A percentile compares a stretch with the other conserved stretches of the same genome.
Evolutionary conservation across 2,329 filamentous ascomycete genomes (phyloP).

Genomic region (Cadophora sp.): DNA sequence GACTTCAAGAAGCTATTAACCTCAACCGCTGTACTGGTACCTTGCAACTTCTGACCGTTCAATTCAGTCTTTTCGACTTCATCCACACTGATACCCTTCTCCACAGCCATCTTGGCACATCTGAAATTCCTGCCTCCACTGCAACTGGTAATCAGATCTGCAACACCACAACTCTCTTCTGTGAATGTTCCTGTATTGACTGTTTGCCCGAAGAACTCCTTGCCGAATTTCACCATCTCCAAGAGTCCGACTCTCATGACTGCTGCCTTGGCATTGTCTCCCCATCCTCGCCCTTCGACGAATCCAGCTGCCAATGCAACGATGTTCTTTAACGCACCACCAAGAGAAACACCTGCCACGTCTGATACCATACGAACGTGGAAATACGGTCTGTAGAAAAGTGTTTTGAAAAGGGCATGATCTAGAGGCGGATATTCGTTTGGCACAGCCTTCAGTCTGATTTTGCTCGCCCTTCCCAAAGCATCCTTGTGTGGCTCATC

Average conservation of each 20-base stretch:
- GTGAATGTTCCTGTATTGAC: conserved; percentile 88
- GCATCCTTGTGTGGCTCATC: conserved; percentile 70
- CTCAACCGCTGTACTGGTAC: conserved; percentile 88
- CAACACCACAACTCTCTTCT: conserved; percentile 94
- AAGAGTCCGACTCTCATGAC: conserved; percentile 95
- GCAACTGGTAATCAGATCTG: conserved; percentile 94
- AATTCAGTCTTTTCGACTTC: conserved; percentile 90
- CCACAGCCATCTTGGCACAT: conserved; percentile 87
- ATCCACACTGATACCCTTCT: conserved; percentile 78
- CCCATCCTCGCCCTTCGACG: conserved; percentile 94
- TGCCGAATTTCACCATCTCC: conserved; percentile 96
- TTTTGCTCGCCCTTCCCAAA: conserved; percentile 69
- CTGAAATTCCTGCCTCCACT: conserved; percentile 92
- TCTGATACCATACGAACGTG: conserved; percentile 93
- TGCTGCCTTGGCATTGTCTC: conserved; percentile 98
- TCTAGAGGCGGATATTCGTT: conserved; percentile 85
- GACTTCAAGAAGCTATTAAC: conserved; percentile 88
- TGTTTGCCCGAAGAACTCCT: conserved; percentile 87
- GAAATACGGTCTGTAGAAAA: conserved; percentile 98
- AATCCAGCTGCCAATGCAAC: conserved; percentile 94
- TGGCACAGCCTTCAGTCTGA: conserved; percentile 77
- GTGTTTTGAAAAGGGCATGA: conserved; percentile 79
- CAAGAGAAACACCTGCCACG: conserved; percentile 95
- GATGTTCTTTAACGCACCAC: conserved; percentile 95
- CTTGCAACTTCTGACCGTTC: conserved; percentile 97